Base-by-base conservation (phyloP, 2,329 filamentous ascomycete genomes). In the Cryphonectria parasitica region DNA sequence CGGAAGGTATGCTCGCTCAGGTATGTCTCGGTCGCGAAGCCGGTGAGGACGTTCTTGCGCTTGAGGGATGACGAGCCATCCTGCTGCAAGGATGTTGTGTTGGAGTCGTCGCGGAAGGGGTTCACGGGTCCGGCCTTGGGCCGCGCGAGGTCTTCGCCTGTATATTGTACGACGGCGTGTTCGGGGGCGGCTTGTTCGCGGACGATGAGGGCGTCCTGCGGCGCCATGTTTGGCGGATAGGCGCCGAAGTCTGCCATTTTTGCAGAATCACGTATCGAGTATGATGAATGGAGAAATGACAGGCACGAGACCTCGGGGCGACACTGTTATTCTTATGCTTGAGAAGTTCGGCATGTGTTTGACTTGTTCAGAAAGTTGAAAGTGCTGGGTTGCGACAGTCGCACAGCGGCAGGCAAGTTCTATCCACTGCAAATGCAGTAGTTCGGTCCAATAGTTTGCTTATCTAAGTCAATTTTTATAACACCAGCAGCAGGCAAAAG, bases 1-100 rank as follows among this genome's bases (percentile, higher is more conserved):
- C 93, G 90, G 79, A 99, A 99, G 0, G 93, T 94, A 74, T 95
- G 89, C 77, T 98, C 96, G 80, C 93, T 97, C 74, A 99, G 89
- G 75, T 89, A 92, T 0, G 92, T 94, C 81, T 99, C 95, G 75
- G 96, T 88, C 1, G 96, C 96, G 76, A 89, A 91, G 15, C 96
- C 96, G 0, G 96, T 98, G 15, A 93, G 86, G 1, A 95, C 86
- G 73, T 94, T 95, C 72, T 92, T 89, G 81, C 95, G 95, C 71
- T 90, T 79, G 43, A 70, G 63, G 19, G 66, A 52, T 13, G 67
- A 25, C 17, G 41, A 28, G 34, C 31, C 11, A 58, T 41, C 61
- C 34, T 64, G 36, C 15, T 1, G 82, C 81, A 39, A 64, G 83
- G 87, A 28, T 67, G 69, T 15, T 34, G 77, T 19, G 6, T 81